These are phyloP conservation scores for Puccinia novopanici DNA, from an alignment of 1,284 basidiomycete species.

Conservation along the genomic window DNA sequence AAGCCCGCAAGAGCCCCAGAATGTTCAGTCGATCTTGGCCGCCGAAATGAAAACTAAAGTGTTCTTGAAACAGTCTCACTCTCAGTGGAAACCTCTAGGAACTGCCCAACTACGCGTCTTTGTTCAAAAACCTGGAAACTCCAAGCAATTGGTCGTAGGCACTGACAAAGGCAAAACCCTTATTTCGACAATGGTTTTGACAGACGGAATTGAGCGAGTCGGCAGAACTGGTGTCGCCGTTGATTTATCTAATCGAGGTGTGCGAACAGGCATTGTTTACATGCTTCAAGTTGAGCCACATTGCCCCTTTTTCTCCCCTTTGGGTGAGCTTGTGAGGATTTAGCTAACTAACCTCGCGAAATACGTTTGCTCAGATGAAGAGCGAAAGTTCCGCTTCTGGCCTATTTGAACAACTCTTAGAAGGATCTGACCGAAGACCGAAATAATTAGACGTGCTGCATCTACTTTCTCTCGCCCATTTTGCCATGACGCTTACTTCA, in stretches of 20 bases:
- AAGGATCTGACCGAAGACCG: slow-evolving; percentile 73
- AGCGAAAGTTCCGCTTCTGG: slow-evolving; percentile 83
- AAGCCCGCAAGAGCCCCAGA: background rate
- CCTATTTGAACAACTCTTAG: slow-evolving; percentile 81
- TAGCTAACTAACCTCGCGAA: background rate
- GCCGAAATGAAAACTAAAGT: slow-evolving; percentile 99
- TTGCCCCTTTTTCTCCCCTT: background rate
- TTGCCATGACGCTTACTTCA: background rate
- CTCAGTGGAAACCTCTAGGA: slow-evolving; percentile 95
- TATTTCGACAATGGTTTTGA: slow-evolving; percentile 92
- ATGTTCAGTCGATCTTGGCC: slow-evolving; percentile 64
- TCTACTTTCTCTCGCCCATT: background rate
- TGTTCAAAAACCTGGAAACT: slow-evolving; percentile 74
- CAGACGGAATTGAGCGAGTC: slow-evolving; percentile 94
- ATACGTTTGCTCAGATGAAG: slow-evolving; percentile 58
- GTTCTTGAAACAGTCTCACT: slow-evolving; percentile 90
- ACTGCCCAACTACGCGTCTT: slow-evolving; percentile 79
- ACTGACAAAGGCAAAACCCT: slow-evolving; percentile 73
- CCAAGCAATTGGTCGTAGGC: slow-evolving; percentile 95
- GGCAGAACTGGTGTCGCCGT: slow-evolving; percentile 97
- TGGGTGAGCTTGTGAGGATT: too few species aligned
- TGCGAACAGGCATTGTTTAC: slow-evolving; percentile 91
- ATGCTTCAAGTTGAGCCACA: slow-evolving; percentile 77
- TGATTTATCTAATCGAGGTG: slow-evolving; percentile 85
- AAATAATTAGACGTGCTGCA: background rate